Evolutionary conservation across 345 rosid species (phyloP).

Genomic region (Eucalyptus brandiana): DNA sequence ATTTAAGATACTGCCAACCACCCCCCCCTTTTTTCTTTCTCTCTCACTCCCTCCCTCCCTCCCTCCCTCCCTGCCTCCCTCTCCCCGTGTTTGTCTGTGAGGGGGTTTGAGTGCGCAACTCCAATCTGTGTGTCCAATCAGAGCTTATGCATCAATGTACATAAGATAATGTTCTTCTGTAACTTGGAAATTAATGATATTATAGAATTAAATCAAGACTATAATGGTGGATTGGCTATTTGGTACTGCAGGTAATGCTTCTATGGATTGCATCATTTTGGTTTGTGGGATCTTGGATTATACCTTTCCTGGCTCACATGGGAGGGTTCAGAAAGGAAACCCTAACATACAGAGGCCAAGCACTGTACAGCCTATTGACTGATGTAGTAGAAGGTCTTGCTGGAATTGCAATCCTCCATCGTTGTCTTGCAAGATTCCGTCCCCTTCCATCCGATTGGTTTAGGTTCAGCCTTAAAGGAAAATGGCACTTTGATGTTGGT

Average conservation of each 20-base stretch:
- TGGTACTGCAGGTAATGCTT: conserved; percentile 29
- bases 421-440: conserved; percentile 26
- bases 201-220: neutral
- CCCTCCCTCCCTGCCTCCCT: neutral
- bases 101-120: neutral
- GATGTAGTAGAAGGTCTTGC: conserved; percentile 39
- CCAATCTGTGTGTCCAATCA: neutral
- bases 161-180: neutral
- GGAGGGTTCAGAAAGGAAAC: conserved; percentile 38
- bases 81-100: neutral
- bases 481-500: conserved; percentile 36
- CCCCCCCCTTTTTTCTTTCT: neutral
- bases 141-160: neutral
- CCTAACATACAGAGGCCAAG: conserved; percentile 33
- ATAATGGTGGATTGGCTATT: neutral
- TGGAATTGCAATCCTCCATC: conserved; percentile 27
- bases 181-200: neutral
- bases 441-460: conserved; percentile 40
- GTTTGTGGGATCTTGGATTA: conserved; percentile 46
- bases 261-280: conserved; percentile 44
- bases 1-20: neutral
- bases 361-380: conserved; percentile 39
- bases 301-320: conserved; percentile 23
- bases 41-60: too few relatives aligned
- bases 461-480: conserved; percentile 23